Evolutionary conservation across 2,329 filamentous ascomycete species (phyloP).

Genomic region (Penicillium sp.): DNA sequence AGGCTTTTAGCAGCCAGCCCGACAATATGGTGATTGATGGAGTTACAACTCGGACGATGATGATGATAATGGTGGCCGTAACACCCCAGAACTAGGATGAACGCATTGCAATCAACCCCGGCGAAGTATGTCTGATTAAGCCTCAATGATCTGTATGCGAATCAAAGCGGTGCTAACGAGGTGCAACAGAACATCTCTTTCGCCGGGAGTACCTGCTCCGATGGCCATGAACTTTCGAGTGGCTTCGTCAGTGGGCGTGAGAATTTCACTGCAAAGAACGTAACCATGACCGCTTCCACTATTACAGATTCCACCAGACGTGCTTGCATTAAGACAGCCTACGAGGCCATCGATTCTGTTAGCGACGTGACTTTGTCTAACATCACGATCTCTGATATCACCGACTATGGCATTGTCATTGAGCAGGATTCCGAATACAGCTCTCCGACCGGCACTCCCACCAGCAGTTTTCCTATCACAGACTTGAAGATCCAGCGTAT

Average conservation of each 20-base stretch:
- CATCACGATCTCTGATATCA: slow-evolving; percentile 56
- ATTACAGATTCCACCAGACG: slow-evolving; percentile 15
- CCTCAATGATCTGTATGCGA: not conserved
- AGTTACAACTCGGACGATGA: slow-evolving; percentile 58
- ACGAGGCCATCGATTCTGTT: slow-evolving; percentile 57
- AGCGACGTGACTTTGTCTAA: slow-evolving; percentile 56
- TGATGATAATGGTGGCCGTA: slow-evolving; percentile 51
- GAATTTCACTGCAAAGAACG: slow-evolving; percentile 58
- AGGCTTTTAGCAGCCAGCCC: slow-evolving; percentile 45
- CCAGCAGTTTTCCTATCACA: slow-evolving; percentile 47
- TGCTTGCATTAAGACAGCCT: slow-evolving; percentile 54
- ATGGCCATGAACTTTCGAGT: slow-evolving; percentile 58
- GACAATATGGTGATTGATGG: slow-evolving; percentile 48
- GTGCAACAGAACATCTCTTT: slow-evolving; percentile 33
- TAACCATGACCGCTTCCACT: slow-evolving; percentile 38
- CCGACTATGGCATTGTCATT: slow-evolving; percentile 56
- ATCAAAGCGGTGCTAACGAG: slow-evolving; percentile 1
- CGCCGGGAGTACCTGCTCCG: slow-evolving; percentile 36
- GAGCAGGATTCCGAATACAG: slow-evolving; percentile 62
- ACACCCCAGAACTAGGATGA: slow-evolving; percentile 65
- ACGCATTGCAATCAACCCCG: slow-evolving; percentile 63
- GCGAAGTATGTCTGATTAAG: slow-evolving; percentile 40
- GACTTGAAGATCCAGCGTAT: slow-evolving; percentile 37
- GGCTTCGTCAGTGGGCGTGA: slow-evolving; percentile 61
- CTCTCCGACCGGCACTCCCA: slow-evolving; percentile 44